phyloP scores from a whole-genome alignment of 2,329 filamentous ascomycete genomes.

The Triangularia verruculosa region DNA sequence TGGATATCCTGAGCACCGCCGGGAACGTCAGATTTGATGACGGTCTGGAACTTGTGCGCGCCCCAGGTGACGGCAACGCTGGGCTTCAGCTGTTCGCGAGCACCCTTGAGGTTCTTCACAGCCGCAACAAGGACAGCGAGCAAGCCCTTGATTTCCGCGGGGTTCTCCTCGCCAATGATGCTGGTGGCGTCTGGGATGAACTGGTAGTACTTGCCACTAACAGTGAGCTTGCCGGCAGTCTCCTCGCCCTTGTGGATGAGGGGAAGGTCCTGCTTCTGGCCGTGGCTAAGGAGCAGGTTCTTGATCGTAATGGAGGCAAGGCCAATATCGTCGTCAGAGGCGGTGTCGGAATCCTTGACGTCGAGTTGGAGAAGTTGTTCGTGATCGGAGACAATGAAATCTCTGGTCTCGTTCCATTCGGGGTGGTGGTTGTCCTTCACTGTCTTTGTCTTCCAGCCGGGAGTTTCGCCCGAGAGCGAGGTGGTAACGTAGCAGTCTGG shows the following conservation, averaged over 20 bases:
- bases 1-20: constrained; percentile 42
- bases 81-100: constrained; percentile 43
- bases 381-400: constrained; percentile 45
- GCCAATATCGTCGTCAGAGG: constrained; percentile 44
- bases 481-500: constrained; percentile 48
- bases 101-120: constrained; percentile 40
- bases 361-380: constrained; percentile 43
- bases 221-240: constrained; percentile 35
- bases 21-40: constrained; percentile 41
- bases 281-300: constrained; percentile 41
- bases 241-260: constrained; percentile 38
- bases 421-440: constrained; percentile 41
- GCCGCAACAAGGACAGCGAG: constrained; percentile 43
- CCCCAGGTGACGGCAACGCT: constrained; percentile 45
- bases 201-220: constrained; percentile 41
- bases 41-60: constrained; percentile 40
- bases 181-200: constrained; percentile 38
- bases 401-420: constrained; percentile 46
- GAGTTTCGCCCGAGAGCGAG: constrained; percentile 39
- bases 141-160: constrained; percentile 35
- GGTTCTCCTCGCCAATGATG: constrained; percentile 26
- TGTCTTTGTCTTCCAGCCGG: constrained; percentile 40
- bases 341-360: constrained; percentile 43
- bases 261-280: constrained; percentile 37
- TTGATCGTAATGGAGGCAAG: constrained; percentile 40